Evolutionary conservation across 768 basidiomycete genomes (phyloP).

Genomic region (Podaxis sp.): DNA sequence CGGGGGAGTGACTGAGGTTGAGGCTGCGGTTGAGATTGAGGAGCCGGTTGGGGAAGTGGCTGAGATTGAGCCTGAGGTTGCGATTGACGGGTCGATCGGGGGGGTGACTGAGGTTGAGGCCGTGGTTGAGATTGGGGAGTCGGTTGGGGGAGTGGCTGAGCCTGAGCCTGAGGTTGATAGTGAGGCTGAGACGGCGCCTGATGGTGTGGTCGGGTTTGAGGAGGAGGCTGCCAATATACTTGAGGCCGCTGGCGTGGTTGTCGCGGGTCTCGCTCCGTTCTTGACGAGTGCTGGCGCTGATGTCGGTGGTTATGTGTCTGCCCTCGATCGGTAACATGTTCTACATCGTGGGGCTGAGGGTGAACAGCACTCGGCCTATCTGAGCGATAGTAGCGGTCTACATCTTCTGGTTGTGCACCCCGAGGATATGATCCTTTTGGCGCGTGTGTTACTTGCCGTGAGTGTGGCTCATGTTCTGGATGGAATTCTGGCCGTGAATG

Average conservation of each 20-base stretch:
- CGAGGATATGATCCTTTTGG: neutral
- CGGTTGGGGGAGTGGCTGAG: neutral
- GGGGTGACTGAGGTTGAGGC: neutral
- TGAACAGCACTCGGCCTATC: neutral
- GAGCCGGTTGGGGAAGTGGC: neutral
- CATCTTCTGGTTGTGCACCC: neutral
- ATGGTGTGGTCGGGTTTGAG: neutral
- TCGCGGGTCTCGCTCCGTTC: neutral
- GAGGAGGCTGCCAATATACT: neutral
- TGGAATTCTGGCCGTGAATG: neutral
- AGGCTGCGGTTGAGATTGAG: neutral
- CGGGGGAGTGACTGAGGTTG: neutral
- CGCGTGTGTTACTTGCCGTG: neutral
- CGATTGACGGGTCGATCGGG: neutral
- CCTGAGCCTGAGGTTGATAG: neutral
- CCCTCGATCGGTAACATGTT: neutral
- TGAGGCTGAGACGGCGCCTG: neutral
- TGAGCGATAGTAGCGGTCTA: neutral
- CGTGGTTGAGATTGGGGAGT: neutral
- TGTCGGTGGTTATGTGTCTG: neutral
- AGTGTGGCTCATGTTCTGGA: neutral
- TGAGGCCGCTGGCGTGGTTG: neutral
- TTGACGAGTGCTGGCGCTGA: neutral
- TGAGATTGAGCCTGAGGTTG: neutral
- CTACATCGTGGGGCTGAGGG: neutral